Evolutionary conservation across 495 filamentous ascomycete species (phyloP), one percentile per base, ranked within the genome.

Genomic region (Penicillium subrubescens): DNA sequence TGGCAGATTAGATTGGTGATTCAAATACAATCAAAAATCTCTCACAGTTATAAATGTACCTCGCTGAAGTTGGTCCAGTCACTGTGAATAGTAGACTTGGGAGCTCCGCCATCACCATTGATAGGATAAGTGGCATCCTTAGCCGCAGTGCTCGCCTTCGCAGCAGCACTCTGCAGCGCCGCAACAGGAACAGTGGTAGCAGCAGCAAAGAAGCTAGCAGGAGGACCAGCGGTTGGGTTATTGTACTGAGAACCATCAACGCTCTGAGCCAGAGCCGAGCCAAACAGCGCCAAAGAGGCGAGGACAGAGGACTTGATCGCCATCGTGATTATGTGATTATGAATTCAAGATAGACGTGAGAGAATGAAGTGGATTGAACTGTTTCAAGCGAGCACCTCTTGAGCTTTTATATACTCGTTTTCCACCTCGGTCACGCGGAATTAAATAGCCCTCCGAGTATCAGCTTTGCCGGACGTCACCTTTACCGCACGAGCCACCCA

Each of bases 41-140:
- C n/a, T n/a, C n/a, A n/a, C n/a, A n/a, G n/a, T n/a, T n/a, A 29
- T 6, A 10, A 53, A 60, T 23, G 25, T 64, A 73, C 75, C 63
- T 71, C 55, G 8, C 34, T 58, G 51, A 76, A 75, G 0, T 53
- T 60, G 0, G 67, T 61, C 75, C 76, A 79, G 60, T 79, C 77
- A 39, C 64, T 67, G 37, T 78, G 68, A 31, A 78, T 78, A 23
- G 73, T 73, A 4, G 70, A 67, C 21, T 69, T 69, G 2, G 57
- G 35, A 21, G 63, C 65, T 7, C 62, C 68, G 2, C 34, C 52
- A n/a, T 65, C 61, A 1, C 51, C 34, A 33, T 67, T 73, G 27
- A 75, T 53, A n/a, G 71, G 66, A 57, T 77, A 76, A 1, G 70
- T 71, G 5, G 68, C 67, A 51, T 61, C 48, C 6, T 71, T 65